Base-by-base conservation (phyloP, 1,284 basidiomycete species). In the Tremellales sp. region DNA sequence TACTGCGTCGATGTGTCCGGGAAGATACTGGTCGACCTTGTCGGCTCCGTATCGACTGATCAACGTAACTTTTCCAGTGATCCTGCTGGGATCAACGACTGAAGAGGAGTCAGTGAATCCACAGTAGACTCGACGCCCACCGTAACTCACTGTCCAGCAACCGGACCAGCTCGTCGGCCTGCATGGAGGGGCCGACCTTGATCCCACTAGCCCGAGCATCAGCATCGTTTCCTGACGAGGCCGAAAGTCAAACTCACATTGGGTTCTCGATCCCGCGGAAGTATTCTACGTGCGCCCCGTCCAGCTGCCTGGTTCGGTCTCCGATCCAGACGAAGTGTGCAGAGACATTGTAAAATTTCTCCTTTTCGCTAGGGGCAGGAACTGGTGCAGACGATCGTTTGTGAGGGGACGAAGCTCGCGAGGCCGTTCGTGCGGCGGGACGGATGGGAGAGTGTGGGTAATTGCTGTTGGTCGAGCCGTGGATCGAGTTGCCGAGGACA, bases 261-360 rank as follows among this genome's bases (percentile, higher is more conserved):
- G 94, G 94, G 71, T 98, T 98, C 40, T 88, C 80, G 49, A 98
- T 89, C 4, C 93, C 91, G 40, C 90, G 77, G 72, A 94, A 93
- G 71, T 93, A 94, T 74, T 97, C 94, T 26, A 97, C 83, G 66
- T 98, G 94, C 1, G 93, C 94, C 14, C 91, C 91, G 50, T 84
- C 82, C 3, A 97, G 74, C 71, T 95, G 89, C 36, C 94, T 77
- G n/a, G 94, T 98, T 40, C 94, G 81, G 73, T 98, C 94, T 0
- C 94, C 94, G 45, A 98, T 87, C 94, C 94, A 98, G 50, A 97
- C 74, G 71, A 94, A 94, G 69, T 95, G 93, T 5, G 89, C 87
- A 5, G 89, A 89, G 7, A 63, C 56, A 53, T 72, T 73, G 58
- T 72, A 71, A 54, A 51, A 66, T 49, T 65, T 68, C 21, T 41